Evolutionary conservation across 2,329 filamentous ascomycete genomes (phyloP).

Genomic region (Penicillium sp.): DNA sequence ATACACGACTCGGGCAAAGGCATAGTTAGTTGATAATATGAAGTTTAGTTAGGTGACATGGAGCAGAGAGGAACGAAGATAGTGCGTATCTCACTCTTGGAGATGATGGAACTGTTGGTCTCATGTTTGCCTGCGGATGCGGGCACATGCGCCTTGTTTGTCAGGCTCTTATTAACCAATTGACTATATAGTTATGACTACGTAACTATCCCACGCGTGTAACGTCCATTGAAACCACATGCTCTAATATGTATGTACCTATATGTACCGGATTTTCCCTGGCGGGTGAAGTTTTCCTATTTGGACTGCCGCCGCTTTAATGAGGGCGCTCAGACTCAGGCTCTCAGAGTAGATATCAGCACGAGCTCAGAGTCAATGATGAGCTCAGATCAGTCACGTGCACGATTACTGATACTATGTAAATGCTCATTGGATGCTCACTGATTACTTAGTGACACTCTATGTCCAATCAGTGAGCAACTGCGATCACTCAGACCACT

Average conservation of each 20-base stretch:
- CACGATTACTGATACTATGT: neutral
- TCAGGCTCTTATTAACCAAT: neutral
- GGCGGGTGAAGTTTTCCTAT: too few species aligned
- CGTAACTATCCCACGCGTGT: neutral
- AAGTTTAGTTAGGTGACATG: neutral
- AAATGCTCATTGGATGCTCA: neutral
- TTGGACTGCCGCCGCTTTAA: too few species aligned
- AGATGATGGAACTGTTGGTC: neutral
- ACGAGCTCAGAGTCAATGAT: too few species aligned
- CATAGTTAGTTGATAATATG: neutral
- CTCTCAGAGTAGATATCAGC: too few species aligned
- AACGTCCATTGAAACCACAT: neutral
- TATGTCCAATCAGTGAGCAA: neutral
- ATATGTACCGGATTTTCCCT: too few species aligned
- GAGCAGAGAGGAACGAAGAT: neutral
- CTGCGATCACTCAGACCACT: neutral
- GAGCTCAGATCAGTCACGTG: too few species aligned
- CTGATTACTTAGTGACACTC: neutral
- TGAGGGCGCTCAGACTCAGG: too few species aligned
- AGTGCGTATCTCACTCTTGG: neutral
- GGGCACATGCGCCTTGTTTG: neutral
- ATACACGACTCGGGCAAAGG: neutral
- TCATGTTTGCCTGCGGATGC: neutral
- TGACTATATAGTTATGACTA: neutral
- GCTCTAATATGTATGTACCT: slow-evolving; percentile 35